Evolutionary conservation across 495 filamentous ascomycete genomes (phyloP).

Genomic region (Rusavskia elegans): DNA sequence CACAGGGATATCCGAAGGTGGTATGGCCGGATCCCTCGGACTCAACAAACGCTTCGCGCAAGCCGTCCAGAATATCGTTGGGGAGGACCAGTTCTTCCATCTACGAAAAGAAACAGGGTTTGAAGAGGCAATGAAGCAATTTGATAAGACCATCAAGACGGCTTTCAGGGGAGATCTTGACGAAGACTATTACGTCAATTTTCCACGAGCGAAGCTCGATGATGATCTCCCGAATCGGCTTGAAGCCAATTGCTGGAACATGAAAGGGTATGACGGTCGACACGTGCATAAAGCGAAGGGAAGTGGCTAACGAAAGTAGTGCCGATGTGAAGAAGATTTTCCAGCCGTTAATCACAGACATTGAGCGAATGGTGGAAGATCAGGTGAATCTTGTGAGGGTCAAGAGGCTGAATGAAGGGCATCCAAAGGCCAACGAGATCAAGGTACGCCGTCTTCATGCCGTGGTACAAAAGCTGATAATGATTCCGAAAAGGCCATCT

Average conservation of each 20-base stretch:
- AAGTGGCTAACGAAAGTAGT: conserved; percentile 3
- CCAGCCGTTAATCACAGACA: conserved; percentile 38
- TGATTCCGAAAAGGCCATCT: conserved; percentile 26
- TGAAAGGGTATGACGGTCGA: conserved; percentile 19
- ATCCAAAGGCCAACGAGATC: conserved; percentile 3
- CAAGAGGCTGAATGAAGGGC: not conserved
- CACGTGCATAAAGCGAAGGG: conserved; percentile 18
- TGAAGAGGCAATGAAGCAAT: conserved; percentile 6
- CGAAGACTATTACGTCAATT: conserved; percentile 16
- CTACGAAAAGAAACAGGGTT: conserved; percentile 12
- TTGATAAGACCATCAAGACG: conserved; percentile 16
- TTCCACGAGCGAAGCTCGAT: conserved; percentile 14
- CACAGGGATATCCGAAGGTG: conserved; percentile 1
- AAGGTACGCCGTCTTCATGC: not conserved
- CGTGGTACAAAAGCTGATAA: not conserved
- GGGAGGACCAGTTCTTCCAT: conserved; percentile 9
- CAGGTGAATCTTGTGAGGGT: conserved; percentile 32
- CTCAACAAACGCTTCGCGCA: conserved; percentile 18
- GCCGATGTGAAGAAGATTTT: conserved; percentile 35
- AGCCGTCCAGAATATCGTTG: conserved; percentile 13
- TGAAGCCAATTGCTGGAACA: conserved; percentile 8
- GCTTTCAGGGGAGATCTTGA: conserved; percentile 12
- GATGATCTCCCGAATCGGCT: conserved; percentile 14
- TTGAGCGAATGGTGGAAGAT: conserved; percentile 40
- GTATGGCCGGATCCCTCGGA: conserved; percentile 14